Base-by-base conservation (phyloP, 139 green algal genomes). In the Ulvella scutata region DNA sequence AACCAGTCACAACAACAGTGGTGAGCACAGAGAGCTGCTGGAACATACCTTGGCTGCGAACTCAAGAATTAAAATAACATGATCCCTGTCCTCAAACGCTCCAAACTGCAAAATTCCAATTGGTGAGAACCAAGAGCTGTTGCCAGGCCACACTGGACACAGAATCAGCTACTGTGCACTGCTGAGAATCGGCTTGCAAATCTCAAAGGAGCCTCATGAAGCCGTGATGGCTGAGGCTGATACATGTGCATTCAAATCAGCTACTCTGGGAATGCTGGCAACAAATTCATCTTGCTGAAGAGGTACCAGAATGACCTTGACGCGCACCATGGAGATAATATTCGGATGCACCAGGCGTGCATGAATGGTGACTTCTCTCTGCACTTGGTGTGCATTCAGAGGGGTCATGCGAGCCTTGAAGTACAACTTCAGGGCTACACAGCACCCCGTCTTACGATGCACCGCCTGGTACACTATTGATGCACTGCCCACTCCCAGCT, bases 311-410 rank as follows among this genome's bases (percentile, higher is more conserved):
- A n/a, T n/a, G n/a, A n/a, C n/a, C n/a, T n/a, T n/a, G n/a, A n/a
- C n/a, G 51, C 51, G 51, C 51, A 76, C 13, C 34, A 79, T 72
- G 21, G 61, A 40, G 36, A 79, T 72, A 34, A 76, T 39, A 34
- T 39, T 43, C 7, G 3, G 20, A 35, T 79, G 76, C 13, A 35
- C n/a, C 38, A 79, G 62, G 10, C 76, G 76, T 20, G 28, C 28
- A 38, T 79, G 75, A 4, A 75, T 62, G 4, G 51, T 36, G 20
- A 43, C 31, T 61, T 78, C 74, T 26, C 76, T 39, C 39, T 72
- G 40, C 61, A 75, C 76, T 40, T 79, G 76, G 38, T 67, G 51
- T 26, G n/a, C n/a, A 23, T 67, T 67, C n/a, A 67, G 51, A 6
- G 51, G 6, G 9, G 13, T 31, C 51, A 67, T 67, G n/a, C 33